Base-by-base conservation (phyloP, 2,329 filamentous ascomycete species). In the Botrytis pseudocinerea region DNA sequence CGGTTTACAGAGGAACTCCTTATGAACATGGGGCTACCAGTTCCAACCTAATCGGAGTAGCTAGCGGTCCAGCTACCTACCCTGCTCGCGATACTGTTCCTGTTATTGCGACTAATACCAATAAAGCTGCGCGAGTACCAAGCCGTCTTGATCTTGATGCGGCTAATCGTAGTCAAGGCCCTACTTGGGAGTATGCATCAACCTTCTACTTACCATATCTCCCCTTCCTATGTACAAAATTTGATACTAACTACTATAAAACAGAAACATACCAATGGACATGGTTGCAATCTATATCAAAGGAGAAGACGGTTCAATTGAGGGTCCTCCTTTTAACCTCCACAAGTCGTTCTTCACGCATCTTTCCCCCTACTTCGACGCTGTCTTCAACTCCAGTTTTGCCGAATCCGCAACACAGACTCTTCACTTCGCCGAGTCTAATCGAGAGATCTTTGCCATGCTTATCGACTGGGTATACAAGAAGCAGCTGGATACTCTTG, bases 331-430 rank as follows among this genome's bases (percentile, higher is more conserved):
- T 25, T 57, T 65, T 7, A 28, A 32, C 28, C 18, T 71, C 3
- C 69, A 74, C 48, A 72, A 74, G 22, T 44, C 40, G 0, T 72
- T 72, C 22, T 35, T 75, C 6, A 38, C 40, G 20, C 40, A 69
- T 12, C 20, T 65, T 7, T 74, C 74, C 0, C 69, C 69, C 0
- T 74, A 60, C 61, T 75, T 75, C 20, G 65, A 59, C 5, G 73
- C 74, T 7, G 66, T 44, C 3, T 73, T 73, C 32, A 61, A 73
- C 18, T 66, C 73, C 4, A 28, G 20, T 3, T 73, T 73, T 42
- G n/a, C 51, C 6, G 73, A 75, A 28, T 73, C 59, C 1, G 22
- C 68, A 8, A 72, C 51, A 2, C 71, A 73, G 22, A 54, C 35
- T 20, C 35, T 71, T 2, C 25, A 68, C 10, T 68, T 68, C 10